Conservation (phyloP, 2,329 filamentous ascomycete genomes). For the Colletotrichum agaves region DNA sequence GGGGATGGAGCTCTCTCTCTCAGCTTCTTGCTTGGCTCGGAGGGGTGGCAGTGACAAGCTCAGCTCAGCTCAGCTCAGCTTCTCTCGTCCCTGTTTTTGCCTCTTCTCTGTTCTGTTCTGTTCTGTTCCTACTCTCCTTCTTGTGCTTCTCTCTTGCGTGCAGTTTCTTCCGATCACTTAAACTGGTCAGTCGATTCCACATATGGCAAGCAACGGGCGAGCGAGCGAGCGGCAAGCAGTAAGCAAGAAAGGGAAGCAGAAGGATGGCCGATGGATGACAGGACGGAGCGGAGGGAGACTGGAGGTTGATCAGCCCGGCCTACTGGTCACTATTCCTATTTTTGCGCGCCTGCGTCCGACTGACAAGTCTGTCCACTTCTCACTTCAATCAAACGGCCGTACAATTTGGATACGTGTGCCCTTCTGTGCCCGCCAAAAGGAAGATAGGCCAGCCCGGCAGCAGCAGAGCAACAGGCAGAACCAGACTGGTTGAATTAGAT, state of each 20-base stretch:
- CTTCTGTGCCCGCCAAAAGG: conserved; percentile 23
- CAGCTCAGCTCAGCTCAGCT: background rate
- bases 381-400: conserved; percentile 30
- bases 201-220: conserved; percentile 12
- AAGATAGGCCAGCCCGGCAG: conserved; percentile 12
- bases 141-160: background rate
- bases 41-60: conserved; percentile 9
- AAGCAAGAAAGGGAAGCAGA: conserved; percentile 24
- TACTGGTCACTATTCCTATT: conserved; percentile 35
- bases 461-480: conserved; percentile 33
- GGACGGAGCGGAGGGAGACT: conserved; percentile 11
- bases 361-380: conserved; percentile 34
- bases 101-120: conserved; percentile 2
- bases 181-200: conserved; percentile 16
- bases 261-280: conserved; percentile 32
- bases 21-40: conserved; percentile 12
- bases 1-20: conserved; percentile 13
- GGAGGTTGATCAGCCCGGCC: conserved; percentile 26
- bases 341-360: conserved; percentile 24
- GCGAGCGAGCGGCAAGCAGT: background rate
- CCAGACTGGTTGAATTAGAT: conserved; percentile 17
- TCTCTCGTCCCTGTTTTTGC: background rate
- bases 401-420: conserved; percentile 8
- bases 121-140: background rate
- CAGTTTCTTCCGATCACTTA: background rate